Percentiles rank a stretch among this genome's conserved stretches.
These are phyloP conservation scores for Scedosporium dehoogii DNA, from an alignment of 2,329 filamentous ascomycete species.

Conservation along the genomic window DNA sequence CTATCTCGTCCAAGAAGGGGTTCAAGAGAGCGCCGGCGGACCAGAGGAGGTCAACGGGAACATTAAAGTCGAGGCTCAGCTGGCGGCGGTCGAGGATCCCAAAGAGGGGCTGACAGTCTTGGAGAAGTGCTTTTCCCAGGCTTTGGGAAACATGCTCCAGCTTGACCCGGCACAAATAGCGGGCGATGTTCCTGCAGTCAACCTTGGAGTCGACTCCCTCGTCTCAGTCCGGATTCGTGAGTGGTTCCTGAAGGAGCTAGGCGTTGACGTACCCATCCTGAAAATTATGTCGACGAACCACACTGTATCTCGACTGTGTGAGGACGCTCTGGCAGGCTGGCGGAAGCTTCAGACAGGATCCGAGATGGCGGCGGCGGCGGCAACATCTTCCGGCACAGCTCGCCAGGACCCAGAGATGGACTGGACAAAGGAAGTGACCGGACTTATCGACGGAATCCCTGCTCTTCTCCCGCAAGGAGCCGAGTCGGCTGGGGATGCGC, in stretches of 20 bases:
- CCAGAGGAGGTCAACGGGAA: no score
- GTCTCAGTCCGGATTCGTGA: constrained; percentile 26
- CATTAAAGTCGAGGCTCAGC: constrained; percentile 3
- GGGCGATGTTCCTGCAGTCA: constrained; percentile 10
- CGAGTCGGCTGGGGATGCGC: neutral
- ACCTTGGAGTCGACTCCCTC: constrained; percentile 20
- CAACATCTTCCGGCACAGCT: no score
- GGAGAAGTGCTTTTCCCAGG: constrained; percentile 8
- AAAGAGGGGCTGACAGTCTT: constrained; percentile 8
- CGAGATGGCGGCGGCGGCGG: no score
- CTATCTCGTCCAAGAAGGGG: no score
- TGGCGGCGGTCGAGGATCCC: constrained; percentile 7
- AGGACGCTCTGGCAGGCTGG: no score
- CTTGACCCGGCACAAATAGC: constrained; percentile 7
- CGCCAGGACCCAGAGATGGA: no score
- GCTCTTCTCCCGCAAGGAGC: no score
- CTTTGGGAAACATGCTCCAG: constrained; percentile 13
- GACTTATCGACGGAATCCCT: no score
- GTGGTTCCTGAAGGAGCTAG: constrained; percentile 36
- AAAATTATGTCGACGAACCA: constrained; percentile 16
- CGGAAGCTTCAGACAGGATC: no score
- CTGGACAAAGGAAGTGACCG: no score
- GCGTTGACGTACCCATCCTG: constrained; percentile 33
- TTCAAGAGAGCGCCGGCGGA: no score
- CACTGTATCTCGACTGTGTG: no score